These are phyloP conservation scores for Drosera capensis DNA, from an alignment of 148 eudicot genomes.

Conservation along the genomic window DNA sequence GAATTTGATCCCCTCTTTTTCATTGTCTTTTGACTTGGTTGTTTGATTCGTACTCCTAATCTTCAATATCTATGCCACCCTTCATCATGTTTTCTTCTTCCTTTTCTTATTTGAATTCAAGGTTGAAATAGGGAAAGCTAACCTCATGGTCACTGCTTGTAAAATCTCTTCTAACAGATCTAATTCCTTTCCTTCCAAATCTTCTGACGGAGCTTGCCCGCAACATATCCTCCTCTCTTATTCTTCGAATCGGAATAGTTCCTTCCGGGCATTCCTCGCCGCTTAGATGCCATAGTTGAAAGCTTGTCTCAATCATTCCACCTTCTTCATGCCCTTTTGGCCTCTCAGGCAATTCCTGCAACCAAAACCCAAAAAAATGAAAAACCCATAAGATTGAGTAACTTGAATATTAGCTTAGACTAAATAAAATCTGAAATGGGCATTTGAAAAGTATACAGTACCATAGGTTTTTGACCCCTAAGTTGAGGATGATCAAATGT, in stretches of 20 bases:
- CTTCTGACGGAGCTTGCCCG: conserved; percentile 44
- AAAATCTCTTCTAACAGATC: conserved; percentile 52
- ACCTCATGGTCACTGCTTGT: conserved; percentile 84
- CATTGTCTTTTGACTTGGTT: conserved; percentile 28
- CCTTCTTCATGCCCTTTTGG: conserved; percentile 35
- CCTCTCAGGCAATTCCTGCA: conserved; percentile 68
- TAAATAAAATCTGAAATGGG: neutral
- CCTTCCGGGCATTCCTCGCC: conserved; percentile 85
- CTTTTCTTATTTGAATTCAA: neutral
- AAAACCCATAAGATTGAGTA: no score
- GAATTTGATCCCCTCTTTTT: conserved; percentile 8
- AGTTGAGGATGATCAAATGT: conserved; percentile 95
- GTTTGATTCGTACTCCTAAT: conserved; percentile 16
- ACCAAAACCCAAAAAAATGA: conserved; percentile 1
- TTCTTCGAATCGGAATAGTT: conserved; percentile 81
- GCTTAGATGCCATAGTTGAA: conserved; percentile 51
- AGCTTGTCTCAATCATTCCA: conserved; percentile 12
- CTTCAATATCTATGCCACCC: no score
- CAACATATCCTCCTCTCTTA: conserved; percentile 55
- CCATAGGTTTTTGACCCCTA: conserved; percentile 50
- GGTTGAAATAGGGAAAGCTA: neutral
- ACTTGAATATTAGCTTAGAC: neutral
- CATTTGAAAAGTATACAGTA: neutral
- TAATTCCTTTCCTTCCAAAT: conserved; percentile 61
- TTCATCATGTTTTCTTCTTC: neutral